Evolutionary conservation across 139 green algal genomes (phyloP), one percentile per base, ranked within the genome.

Genomic region (Tetradesmus lagerheimii): DNA sequence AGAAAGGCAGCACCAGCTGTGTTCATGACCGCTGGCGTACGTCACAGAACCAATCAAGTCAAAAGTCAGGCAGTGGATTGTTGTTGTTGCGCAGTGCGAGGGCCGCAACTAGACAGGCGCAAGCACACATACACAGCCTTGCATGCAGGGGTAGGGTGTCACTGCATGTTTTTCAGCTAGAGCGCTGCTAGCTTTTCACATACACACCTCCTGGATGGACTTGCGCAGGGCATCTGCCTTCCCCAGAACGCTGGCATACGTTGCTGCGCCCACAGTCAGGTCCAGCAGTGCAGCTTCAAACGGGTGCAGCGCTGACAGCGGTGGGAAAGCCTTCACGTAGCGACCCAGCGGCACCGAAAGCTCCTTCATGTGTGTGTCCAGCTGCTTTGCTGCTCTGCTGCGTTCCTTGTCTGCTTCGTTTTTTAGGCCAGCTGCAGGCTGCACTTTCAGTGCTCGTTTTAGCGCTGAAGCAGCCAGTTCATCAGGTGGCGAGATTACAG

Each of bases 281-380:
- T 98, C 94, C 81, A 99, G 93, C 90, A 99, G 95, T 1, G 94
- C 96, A 0, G 76, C 80, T 83, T 99, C 98, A 93, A 99, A 99
- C 31, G 97, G 96, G 89, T 99, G 97, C 53, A 99, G 95, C 23
- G 89, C 86, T 0, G 87, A 45, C 0, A 89, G 79, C 0, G 78
- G 9, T 0, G 97, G 97, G 91, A 99, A 99, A 27, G 88, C 92
- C 23, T 91, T 92, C 14, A 98, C 47, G 90, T 96, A 98, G 4
- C 31, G 74, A 4, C 53, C 88, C 79, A 98, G 87, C 31, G 95
- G 96, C 35, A 94, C 93, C 0, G 90, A 91, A n/a, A 96, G 86
- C 91, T 95, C 92, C 91, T 98, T 97, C 89, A 96, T 97, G 20
- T 97, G 81, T 1, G 92, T 93, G 88, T 98, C 96, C 92, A 98